Conservation (phyloP, 2,329 filamentous ascomycete genomes). For the Cladosporium sp. region DNA sequence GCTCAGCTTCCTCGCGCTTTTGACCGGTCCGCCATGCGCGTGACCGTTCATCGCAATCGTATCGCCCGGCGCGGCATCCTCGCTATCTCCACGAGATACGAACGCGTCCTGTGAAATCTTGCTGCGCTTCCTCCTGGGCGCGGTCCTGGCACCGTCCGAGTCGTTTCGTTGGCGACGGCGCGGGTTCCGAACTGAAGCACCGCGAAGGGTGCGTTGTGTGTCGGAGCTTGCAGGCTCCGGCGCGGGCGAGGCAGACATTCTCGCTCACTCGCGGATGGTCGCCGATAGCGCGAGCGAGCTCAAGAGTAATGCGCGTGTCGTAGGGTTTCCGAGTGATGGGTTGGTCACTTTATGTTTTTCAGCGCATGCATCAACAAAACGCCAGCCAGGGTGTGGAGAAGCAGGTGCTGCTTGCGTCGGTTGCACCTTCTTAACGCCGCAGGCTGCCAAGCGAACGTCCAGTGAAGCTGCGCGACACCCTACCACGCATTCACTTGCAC, state of each 20-base stretch:
- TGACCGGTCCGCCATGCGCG: constrained; percentile 7
- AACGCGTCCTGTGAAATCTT: constrained; percentile 41
- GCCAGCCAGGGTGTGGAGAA: constrained; percentile 8
- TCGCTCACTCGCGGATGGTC: constrained; percentile 7
- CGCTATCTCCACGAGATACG: constrained; percentile 17
- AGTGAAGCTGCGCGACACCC: neutral
- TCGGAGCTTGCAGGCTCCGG: constrained; percentile 6
- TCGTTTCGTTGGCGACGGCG: constrained; percentile 39
- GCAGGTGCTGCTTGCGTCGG: neutral
- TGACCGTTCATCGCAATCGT: constrained; percentile 16
- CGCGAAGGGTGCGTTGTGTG: constrained; percentile 21
- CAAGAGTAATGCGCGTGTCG: neutral
- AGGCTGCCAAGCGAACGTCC: neutral
- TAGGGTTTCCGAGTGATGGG: neutral
- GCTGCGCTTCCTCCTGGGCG: constrained; percentile 42
- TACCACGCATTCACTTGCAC: neutral
- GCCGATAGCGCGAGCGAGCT: constrained; percentile 3
- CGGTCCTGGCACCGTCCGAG: constrained; percentile 35
- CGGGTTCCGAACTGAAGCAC: constrained; percentile 33
- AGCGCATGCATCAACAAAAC: constrained; percentile 10
- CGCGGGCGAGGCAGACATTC: constrained; percentile 10
- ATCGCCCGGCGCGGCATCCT: constrained; percentile 10
- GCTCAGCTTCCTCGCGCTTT: constrained; percentile 10
- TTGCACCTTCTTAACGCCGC: neutral
- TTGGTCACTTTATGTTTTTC: constrained; percentile 6